Evolutionary conservation across 2,329 filamentous ascomycete species (phyloP).

Genomic region (Huntiella moniliformis): DNA sequence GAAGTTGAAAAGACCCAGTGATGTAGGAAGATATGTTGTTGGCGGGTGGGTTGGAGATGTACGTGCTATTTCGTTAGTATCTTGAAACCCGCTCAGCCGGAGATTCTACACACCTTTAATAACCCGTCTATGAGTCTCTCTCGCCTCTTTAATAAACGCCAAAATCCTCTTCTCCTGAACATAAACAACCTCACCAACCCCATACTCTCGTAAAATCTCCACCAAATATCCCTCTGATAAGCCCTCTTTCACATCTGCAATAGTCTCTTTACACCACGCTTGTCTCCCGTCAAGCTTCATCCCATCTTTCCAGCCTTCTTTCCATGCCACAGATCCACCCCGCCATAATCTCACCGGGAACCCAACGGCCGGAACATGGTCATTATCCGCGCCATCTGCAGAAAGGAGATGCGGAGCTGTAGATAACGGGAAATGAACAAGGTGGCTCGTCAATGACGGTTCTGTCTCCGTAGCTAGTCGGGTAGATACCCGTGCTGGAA

Average conservation of each 20-base stretch:
- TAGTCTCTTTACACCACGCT: conserved; percentile 27
- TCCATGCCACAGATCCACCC: conserved; percentile 51
- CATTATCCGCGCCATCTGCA: conserved; percentile 66
- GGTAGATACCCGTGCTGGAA: too few relatives aligned
- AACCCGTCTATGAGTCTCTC: conserved; percentile 12
- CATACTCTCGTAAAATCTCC: conserved; percentile 30
- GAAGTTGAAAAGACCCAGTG: conserved; percentile 68
- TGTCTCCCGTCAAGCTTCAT: conserved; percentile 23
- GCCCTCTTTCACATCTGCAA: conserved; percentile 22
- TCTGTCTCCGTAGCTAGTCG: too few relatives aligned
- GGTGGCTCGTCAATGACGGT: conserved; percentile 13
- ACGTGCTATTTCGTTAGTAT: too few relatives aligned
- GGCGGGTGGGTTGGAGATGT: too few relatives aligned
- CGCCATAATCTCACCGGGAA: conserved; percentile 77
- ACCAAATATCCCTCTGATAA: conserved; percentile 27
- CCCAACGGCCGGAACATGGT: conserved; percentile 47
- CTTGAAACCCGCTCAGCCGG: too few relatives aligned
- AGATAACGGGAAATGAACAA: conserved; percentile 71
- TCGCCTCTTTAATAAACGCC: conserved; percentile 30
- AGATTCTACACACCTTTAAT: conserved; percentile 16
- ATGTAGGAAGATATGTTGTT: conserved; percentile 20
- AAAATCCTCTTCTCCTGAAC: conserved; percentile 31
- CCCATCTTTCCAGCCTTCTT: conserved; percentile 15
- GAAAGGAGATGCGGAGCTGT: conserved; percentile 43
- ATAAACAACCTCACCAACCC: conserved; percentile 14